Conservation (phyloP, 768 basidiomycete genomes). For the Kwoniella sp. region DNA sequence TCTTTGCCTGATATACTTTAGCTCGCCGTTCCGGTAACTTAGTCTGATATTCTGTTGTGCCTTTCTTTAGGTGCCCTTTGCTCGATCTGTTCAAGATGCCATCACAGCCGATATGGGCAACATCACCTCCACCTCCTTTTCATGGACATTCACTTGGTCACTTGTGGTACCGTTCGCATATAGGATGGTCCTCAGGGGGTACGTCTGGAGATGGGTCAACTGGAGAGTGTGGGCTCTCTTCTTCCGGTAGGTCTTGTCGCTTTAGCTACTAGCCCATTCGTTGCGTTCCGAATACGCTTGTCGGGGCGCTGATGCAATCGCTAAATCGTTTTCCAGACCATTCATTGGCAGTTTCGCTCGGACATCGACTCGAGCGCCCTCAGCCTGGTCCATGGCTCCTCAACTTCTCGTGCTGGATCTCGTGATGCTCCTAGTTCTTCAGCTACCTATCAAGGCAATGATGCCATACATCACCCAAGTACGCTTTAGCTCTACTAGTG, state of each 20-base stretch:
- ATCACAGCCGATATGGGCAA: slow-evolving; percentile 9
- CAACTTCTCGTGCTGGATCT: slow-evolving; percentile 32
- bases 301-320: no score
- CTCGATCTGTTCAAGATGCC: slow-evolving; percentile 10
- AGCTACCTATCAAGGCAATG: slow-evolving; percentile 37
- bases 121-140: slow-evolving; percentile 14
- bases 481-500: slow-evolving; percentile 12
- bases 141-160: slow-evolving; percentile 10
- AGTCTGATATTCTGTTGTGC: neutral
- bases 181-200: slow-evolving; percentile 11
- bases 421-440: slow-evolving; percentile 26
- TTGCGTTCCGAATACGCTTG: no score
- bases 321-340: slow-evolving; percentile 20
- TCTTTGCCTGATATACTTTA: neutral
- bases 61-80: slow-evolving; percentile 14
- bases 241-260: slow-evolving; percentile 12
- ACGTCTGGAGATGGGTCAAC: slow-evolving; percentile 20
- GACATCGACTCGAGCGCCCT: slow-evolving; percentile 20
- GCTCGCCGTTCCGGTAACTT: neutral
- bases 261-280: neutral
- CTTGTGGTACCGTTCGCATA: slow-evolving; percentile 14
- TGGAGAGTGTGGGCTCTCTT: slow-evolving; percentile 22
- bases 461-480: slow-evolving; percentile 48
- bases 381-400: slow-evolving; percentile 19
- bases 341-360: slow-evolving; percentile 46